Evolutionary conservation across 768 basidiomycete genomes (phyloP).

Genomic region (Nevesoporus exiguus): DNA sequence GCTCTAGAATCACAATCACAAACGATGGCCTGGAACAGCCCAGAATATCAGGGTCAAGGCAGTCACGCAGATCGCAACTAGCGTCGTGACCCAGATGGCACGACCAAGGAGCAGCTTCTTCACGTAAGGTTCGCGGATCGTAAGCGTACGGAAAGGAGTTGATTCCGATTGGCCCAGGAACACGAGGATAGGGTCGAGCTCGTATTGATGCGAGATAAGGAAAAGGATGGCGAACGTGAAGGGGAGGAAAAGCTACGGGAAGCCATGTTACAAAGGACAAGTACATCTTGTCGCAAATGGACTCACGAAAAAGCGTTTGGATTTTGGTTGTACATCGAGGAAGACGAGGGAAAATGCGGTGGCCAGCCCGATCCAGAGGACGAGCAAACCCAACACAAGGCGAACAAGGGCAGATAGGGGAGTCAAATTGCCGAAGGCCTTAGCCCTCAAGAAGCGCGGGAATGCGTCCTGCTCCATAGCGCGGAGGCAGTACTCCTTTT

Average conservation of each 20-base stretch:
- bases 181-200: conserved; percentile 93
- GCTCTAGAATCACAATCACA: conserved; percentile 60
- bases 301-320: conserved; percentile 93
- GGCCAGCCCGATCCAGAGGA: conserved; percentile 94
- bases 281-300: background rate
- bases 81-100: conserved; percentile 84
- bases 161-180: conserved; percentile 94
- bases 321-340: conserved; percentile 88
- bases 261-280: conserved; percentile 3
- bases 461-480: conserved; percentile 96
- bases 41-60: conserved; percentile 90
- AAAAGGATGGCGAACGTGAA: conserved; percentile 87
- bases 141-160: conserved; percentile 91
- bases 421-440: conserved; percentile 97
- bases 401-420: conserved; percentile 86
- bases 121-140: conserved; percentile 92
- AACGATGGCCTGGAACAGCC: conserved; percentile 91
- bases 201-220: conserved; percentile 94
- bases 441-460: conserved; percentile 90
- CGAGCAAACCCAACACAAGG: conserved; percentile 78
- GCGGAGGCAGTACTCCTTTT: conserved; percentile 96
- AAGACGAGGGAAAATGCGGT: conserved; percentile 90
- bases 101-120: conserved; percentile 85
- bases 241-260: conserved; percentile 82
- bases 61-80: conserved; percentile 73